Percentiles rank a stretch among this genome's conserved stretches.
phyloP scores from a whole-genome alignment of 495 filamentous ascomycete species.

The Hypoxylon cercidicola region DNA sequence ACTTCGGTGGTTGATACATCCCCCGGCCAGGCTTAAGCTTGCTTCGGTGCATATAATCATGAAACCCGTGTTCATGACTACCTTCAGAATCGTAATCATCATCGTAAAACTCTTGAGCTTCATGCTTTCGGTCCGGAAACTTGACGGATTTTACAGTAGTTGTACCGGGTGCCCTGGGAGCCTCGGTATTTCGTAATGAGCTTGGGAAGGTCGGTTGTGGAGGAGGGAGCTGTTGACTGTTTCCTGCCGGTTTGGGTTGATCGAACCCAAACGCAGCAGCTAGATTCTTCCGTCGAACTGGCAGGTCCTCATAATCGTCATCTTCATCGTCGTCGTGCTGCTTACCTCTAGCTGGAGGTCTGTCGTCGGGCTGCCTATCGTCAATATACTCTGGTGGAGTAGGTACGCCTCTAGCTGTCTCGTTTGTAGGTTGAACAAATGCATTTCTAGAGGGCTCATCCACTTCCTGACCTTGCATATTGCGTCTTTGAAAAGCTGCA shows the following conservation, averaged over 20 bases:
- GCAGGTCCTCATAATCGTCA: slow-evolving; percentile 33
- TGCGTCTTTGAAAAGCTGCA: slow-evolving; percentile 21
- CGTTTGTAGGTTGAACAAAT: slow-evolving; percentile 11
- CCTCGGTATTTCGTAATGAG: slow-evolving; percentile 26
- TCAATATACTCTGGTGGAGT: slow-evolving; percentile 17
- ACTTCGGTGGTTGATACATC: slow-evolving; percentile 56
- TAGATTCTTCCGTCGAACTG: slow-evolving; percentile 29
- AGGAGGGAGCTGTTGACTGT: slow-evolving; percentile 23
- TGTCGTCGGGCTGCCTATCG: too few species aligned
- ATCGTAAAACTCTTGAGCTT: slow-evolving; percentile 24
- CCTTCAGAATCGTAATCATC: slow-evolving; percentile 41
- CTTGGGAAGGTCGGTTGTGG: slow-evolving; percentile 20
- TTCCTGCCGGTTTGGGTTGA: slow-evolving; percentile 12
- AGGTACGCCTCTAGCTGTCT: slow-evolving; percentile 10
- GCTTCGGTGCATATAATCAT: slow-evolving; percentile 56
- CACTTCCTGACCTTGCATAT: slow-evolving; percentile 8
- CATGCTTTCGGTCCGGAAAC: slow-evolving; percentile 41
- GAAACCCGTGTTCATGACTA: slow-evolving; percentile 50
- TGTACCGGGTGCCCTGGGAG: slow-evolving; percentile 18
- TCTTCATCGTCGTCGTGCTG: slow-evolving; percentile 35
- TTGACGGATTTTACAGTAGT: slow-evolving; percentile 42
- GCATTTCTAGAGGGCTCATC: slow-evolving; percentile 17
- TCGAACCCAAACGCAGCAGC: slow-evolving; percentile 21
- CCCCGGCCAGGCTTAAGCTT: slow-evolving; percentile 54
- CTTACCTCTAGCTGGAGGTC: slow-evolving; percentile 43